Evolutionary conservation across 352 stramenopile genomes (phyloP), one percentile per base, ranked within the genome.

Genomic region (Globisporangium heterothallicum): DNA sequence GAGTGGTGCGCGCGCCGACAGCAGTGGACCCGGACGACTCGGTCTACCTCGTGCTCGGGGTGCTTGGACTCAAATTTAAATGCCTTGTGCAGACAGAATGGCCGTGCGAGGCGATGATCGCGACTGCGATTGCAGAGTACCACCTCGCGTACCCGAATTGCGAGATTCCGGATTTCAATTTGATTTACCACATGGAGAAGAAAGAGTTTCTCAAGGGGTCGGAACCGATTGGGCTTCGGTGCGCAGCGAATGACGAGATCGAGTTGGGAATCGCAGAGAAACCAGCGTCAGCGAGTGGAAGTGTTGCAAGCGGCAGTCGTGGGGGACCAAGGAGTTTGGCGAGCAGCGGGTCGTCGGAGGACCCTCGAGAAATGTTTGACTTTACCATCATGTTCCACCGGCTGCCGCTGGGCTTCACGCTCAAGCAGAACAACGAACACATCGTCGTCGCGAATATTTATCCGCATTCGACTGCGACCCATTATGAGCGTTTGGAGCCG

Each of bases 401-500:
- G 27, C 73, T 93, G 13, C 84, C 84, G 36, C 68, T 95, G 18
- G 84, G 84, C 7, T 93, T 95, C 51, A 92, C 82, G 5, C 78
- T 95, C 65, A 89, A 89, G 57, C 76, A 88, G 41, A 75, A 81
- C 14, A 71, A 77, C 56, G 77, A 89, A 58, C 70, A 58, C 25
- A 91, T 75, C 1, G 81, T 91, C 34, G 82, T 95, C 5, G 82
- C 80, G 16, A 91, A 80, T n/a, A 88, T 92, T 55, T 91, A 90
- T 45, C 79, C 84, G 1, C 82, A 86, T 45, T 90, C 79, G 45
- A 72, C 70, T 2, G 78, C 74, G 10, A 88, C 79, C 10, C 78
- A 87, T 57, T 95, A 93, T 60, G 63, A 68, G 7, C 76, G 84
- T 6, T 59, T 95, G 12, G 53, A 73, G 40, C 68, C 80, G 1